These are phyloP conservation scores for Camellia oleifera DNA, from an alignment of 179 eudicot species.

Conservation along the genomic window DNA sequence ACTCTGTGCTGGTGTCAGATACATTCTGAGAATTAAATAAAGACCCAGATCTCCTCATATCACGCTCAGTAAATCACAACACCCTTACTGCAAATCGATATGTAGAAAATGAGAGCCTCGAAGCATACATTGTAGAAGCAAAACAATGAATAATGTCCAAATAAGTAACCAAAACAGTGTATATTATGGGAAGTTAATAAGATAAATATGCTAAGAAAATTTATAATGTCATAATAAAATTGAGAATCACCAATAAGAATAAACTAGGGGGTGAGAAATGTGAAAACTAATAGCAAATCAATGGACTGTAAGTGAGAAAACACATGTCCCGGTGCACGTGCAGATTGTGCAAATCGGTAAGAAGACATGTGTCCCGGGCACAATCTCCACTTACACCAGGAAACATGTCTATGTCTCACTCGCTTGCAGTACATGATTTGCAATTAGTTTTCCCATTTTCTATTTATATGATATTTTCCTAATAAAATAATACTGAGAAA, in stretches of 20 bases:
- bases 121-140: too few species aligned
- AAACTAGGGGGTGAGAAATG: background rate
- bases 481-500: too few species aligned
- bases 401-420: too few species aligned
- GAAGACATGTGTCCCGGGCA: too few species aligned
- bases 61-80: constrained; percentile 33
- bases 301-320: too few species aligned
- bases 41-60: constrained; percentile 49
- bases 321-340: too few species aligned
- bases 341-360: too few species aligned
- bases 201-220: background rate
- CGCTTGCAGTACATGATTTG: too few species aligned
- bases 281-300: too few species aligned
- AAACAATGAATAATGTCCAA: background rate
- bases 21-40: constrained; percentile 53
- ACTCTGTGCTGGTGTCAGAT: constrained; percentile 58
- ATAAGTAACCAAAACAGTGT: background rate
- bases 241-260: background rate
- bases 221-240: background rate
- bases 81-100: background rate
- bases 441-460: too few species aligned
- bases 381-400: too few species aligned
- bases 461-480: background rate
- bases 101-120: background rate
- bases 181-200: background rate